Evolutionary conservation across 148 eudicot species (phyloP).

Genomic region (Cornus kousa): DNA sequence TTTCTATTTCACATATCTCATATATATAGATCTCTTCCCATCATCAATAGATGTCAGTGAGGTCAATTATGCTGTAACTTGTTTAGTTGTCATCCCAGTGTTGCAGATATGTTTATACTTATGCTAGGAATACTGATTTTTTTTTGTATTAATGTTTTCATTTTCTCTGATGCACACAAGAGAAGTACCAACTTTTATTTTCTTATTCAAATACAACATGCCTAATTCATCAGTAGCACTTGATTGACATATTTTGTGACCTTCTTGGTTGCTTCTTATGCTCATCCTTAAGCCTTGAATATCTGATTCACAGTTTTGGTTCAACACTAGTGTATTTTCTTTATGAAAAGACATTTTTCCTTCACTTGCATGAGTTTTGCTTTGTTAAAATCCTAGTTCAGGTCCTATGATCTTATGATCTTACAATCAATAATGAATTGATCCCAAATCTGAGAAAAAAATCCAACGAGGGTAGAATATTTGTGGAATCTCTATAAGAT

Average conservation of each 20-base stretch:
- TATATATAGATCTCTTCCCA: conserved; percentile 11
- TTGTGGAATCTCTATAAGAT: too few relatives aligned
- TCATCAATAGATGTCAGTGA: not conserved
- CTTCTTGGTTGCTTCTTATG: too few relatives aligned
- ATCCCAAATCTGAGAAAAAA: too few relatives aligned
- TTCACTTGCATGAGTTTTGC: too few relatives aligned
- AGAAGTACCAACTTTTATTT: not conserved
- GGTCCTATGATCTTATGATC: too few relatives aligned
- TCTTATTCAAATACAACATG: not conserved
- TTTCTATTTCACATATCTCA: not conserved
- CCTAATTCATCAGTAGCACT: not conserved
- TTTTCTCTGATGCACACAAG: not conserved
- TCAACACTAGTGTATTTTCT: too few relatives aligned
- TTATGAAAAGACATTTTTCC: too few relatives aligned
- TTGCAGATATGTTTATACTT: conserved; percentile 13
- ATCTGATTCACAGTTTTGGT: not conserved
- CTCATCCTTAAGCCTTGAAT: not conserved
- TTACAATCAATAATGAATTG: too few relatives aligned
- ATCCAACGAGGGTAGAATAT: too few relatives aligned
- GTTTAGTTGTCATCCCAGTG: conserved; percentile 1
- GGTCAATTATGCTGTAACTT: not conserved
- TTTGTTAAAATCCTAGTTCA: too few relatives aligned
- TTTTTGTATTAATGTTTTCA: not conserved
- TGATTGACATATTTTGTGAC: not conserved
- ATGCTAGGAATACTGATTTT: conserved; percentile 4